Evolutionary conservation across 257 asterid species (phyloP), one percentile per base, ranked within the genome.

Genomic region (Voacanga thouarsii): DNA sequence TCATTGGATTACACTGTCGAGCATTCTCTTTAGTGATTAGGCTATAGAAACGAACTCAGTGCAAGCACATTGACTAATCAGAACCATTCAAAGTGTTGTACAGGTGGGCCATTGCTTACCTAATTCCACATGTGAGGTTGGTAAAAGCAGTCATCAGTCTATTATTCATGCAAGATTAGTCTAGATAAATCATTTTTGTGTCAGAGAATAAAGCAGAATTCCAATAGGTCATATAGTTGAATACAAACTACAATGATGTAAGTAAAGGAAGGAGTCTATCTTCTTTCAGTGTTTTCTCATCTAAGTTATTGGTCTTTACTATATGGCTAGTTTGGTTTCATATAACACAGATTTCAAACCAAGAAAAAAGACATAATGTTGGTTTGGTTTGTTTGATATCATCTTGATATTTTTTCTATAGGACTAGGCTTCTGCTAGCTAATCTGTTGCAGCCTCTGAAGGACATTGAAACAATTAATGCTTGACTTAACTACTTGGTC

Each of bases 381-480:
- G 30, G 45, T 49, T 39, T 16, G n/a, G 16, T 39, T 72, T 72
- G 59, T 59, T 75, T 64, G 33, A 44, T 71, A 49, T 16, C 45
- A 57, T 30, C 53, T 71, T 74, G 68, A 24, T 68, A 67, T 43
- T 84, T 73, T 68, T 63, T 83, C 71, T 78, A 84, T 94, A 94
- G 99, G 91, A 89, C 99, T 51, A 88, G 99, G 82, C 98, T 95
- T 87, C 85, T 95, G 89, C 92, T 98, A 75, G 99, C 97, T 85
- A 95, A 95, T 88, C 96, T 95, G 75, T 89, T 95, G 90, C 99
- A 95, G 89, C 99, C 99, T 75, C 90, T 91, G 78, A 95, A 90
- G 85, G 98, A 95, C 83, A 89, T 90, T 55, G 95, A 93, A 89
- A 95, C 99, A 63, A 95, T 95, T 69, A 91, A 88, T 84, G 92